phyloP scores from a whole-genome alignment of 495 filamentous ascomycete genomes.

The Talaromyces ruber region DNA sequence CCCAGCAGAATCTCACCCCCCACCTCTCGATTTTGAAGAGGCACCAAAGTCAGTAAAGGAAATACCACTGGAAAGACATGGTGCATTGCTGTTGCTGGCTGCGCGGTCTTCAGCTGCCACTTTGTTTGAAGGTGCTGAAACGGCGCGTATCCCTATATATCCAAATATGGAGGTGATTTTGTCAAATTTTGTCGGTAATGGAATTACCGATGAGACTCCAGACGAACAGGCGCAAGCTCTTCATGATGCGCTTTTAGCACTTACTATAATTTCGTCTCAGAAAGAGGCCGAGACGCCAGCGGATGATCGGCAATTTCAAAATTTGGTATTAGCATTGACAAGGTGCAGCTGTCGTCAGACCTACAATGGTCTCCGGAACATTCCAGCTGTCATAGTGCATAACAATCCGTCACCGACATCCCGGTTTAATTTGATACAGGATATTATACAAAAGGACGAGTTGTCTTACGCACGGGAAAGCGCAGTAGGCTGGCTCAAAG shows the following conservation, averaged over 20 bases:
- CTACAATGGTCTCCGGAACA: constrained; percentile 64
- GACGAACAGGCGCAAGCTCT: constrained; percentile 35
- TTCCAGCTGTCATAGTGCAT: constrained; percentile 67
- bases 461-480: constrained; percentile 70
- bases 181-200: constrained; percentile 47
- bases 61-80: constrained; percentile 67
- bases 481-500: constrained; percentile 80
- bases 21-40: constrained; percentile 30
- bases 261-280: constrained; percentile 24
- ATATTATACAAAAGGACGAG: constrained; percentile 67
- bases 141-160: constrained; percentile 45
- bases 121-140: constrained; percentile 24
- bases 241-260: constrained; percentile 29
- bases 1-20: constrained; percentile 24
- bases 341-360: constrained; percentile 57
- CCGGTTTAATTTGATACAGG: constrained; percentile 67
- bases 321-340: constrained; percentile 51
- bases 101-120: constrained; percentile 36
- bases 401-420: constrained; percentile 60
- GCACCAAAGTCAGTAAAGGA: constrained; percentile 45
- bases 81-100: constrained; percentile 52
- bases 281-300: constrained; percentile 14
- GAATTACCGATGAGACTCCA: constrained; percentile 28
- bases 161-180: constrained; percentile 55
- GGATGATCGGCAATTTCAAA: constrained; percentile 23